phyloP scores from a whole-genome alignment of 805 yeast species.

The Pichia thaimueangensis region DNA sequence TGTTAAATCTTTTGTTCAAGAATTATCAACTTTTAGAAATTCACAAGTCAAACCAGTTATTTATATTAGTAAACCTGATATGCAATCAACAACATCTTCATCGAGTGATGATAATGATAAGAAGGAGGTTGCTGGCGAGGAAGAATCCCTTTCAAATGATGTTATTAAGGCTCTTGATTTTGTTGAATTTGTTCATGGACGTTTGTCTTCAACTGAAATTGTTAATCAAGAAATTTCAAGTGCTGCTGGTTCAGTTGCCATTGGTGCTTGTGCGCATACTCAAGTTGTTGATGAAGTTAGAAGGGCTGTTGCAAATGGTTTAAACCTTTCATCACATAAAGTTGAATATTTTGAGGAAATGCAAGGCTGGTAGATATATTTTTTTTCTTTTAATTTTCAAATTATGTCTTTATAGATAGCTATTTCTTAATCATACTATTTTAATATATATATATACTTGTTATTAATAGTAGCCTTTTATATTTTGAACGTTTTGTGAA shows the following conservation, averaged over 20 bases:
- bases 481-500: too few relatives aligned
- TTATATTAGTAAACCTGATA: slow-evolving; percentile 34
- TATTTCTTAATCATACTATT: too few relatives aligned
- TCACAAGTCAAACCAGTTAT: slow-evolving; percentile 34
- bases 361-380: slow-evolving; percentile 27
- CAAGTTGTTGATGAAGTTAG: slow-evolving; percentile 33
- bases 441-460: too few relatives aligned
- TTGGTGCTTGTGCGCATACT: slow-evolving; percentile 46
- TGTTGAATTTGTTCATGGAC: slow-evolving; percentile 39
- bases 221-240: slow-evolving; percentile 33
- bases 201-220: slow-evolving; percentile 34
- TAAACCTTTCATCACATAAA: slow-evolving; percentile 12
- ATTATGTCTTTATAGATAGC: neutral
- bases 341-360: slow-evolving; percentile 32
- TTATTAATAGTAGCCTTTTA: too few relatives aligned
- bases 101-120: neutral
- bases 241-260: slow-evolving; percentile 36
- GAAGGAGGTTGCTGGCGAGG: neutral
- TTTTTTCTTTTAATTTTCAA: neutral
- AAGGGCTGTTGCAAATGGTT: slow-evolving; percentile 17
- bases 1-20: slow-evolving; percentile 45
- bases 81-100: neutral
- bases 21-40: slow-evolving; percentile 30
- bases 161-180: slow-evolving; percentile 11
- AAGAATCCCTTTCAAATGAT: neutral